Percentiles rank a stretch among this genome's conserved stretches.
Evolutionary conservation across 345 rosid genomes (phyloP).

Genomic region (Isatis tinctoria): DNA sequence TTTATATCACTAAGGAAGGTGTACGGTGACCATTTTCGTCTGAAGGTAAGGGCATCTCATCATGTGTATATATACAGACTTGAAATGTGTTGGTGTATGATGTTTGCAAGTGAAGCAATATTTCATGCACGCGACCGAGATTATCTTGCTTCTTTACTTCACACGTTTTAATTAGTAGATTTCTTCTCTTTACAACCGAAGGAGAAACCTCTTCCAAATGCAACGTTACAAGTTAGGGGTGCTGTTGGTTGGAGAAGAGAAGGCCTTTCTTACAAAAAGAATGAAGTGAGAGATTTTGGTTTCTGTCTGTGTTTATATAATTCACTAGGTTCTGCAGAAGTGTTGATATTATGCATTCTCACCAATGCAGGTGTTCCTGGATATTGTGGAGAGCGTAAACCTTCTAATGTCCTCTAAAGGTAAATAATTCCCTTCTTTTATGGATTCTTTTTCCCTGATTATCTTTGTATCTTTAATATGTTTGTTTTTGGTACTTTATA

Average conservation of each 20-base stretch:
- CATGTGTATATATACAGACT: neutral
- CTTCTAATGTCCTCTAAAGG: conserved; percentile 99
- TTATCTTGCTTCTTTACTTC: conserved; percentile 5
- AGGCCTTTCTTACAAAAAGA: conserved; percentile 93
- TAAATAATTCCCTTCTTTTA: conserved; percentile 11
- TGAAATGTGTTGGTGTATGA: neutral
- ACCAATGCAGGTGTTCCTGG: conserved; percentile 70
- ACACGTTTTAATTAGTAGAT: too few relatives aligned
- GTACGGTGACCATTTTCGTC: conserved; percentile 96
- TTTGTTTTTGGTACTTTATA: conserved; percentile 13
- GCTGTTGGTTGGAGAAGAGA: conserved; percentile 99
- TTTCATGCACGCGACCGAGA: neutral
- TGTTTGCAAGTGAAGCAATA: neutral
- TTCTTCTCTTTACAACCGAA: conserved; percentile 46
- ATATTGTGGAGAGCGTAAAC: conserved; percentile 99
- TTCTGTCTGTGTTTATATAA: neutral
- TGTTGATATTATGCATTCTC: conserved; percentile 14
- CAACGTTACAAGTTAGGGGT: conserved; percentile 98
- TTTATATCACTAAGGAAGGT: conserved; percentile 97
- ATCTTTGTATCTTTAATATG: neutral
- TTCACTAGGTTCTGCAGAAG: neutral
- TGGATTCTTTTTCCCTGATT: conserved; percentile 3
- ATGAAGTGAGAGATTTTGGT: conserved; percentile 55
- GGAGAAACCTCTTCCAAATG: conserved; percentile 95
- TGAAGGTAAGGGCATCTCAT: conserved; percentile 51